Percentiles rank a stretch among this genome's conserved stretches.
Evolutionary conservation across 2,329 filamentous ascomycete genomes (phyloP).

Genomic region (Colletotrichum higginsianum): DNA sequence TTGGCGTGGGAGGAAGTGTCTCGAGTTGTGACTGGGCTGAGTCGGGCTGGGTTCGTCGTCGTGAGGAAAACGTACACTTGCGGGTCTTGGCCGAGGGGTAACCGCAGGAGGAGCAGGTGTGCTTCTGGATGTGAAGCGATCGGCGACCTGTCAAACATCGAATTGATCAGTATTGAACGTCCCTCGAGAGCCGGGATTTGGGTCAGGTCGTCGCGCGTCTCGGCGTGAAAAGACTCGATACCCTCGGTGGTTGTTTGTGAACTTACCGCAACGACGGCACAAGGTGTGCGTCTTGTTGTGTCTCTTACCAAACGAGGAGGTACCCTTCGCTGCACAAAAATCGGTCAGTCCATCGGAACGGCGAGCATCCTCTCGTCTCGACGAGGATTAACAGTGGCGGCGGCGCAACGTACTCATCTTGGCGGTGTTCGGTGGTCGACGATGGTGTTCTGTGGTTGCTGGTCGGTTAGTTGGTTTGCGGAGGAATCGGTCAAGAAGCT

Average conservation of each 20-base stretch:
- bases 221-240: background rate
- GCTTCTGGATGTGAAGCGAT: constrained; percentile 99
- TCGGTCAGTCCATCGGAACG: constrained; percentile 46
- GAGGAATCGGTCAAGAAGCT: constrained; percentile 35
- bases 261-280: constrained; percentile 98
- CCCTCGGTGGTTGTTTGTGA: constrained; percentile 36
- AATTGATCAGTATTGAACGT: constrained; percentile 22
- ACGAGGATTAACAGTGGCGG: background rate
- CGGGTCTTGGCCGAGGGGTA: constrained; percentile 98
- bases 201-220: constrained; percentile 12
- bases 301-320: constrained; percentile 74
- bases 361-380: constrained; percentile 39
- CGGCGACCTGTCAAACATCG: constrained; percentile 78
- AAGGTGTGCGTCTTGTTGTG: constrained; percentile 99
- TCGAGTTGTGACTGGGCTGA: background rate
- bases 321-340: constrained; percentile 67
- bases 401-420: constrained; percentile 69
- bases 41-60: constrained; percentile 26
- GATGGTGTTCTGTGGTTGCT: constrained; percentile 43
- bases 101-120: constrained; percentile 95
- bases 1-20: background rate
- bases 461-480: constrained; percentile 39
- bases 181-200: constrained; percentile 21
- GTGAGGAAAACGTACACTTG: constrained; percentile 86
- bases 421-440: constrained; percentile 56